Evolutionary conservation across 371 early-diverging fungal genomes (phyloP).

Genomic region (Rhizomucor miehei): DNA sequence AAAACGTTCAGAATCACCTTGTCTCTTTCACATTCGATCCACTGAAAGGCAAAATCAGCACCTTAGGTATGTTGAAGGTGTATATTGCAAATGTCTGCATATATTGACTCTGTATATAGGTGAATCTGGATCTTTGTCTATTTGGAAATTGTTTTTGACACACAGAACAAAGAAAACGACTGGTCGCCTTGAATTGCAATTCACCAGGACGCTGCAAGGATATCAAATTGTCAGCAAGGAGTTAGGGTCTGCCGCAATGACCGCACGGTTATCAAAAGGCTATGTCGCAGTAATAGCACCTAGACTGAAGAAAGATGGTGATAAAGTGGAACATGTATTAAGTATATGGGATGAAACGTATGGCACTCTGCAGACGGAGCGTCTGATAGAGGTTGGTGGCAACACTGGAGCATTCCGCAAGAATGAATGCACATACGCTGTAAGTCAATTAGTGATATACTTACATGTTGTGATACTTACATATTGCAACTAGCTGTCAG

Average conservation of each 20-base stretch:
- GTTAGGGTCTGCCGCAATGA: slow-evolving; percentile 26
- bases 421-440: slow-evolving; percentile 29
- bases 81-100: neutral
- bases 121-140: slow-evolving; percentile 32
- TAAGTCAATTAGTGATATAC: slow-evolving; percentile 10
- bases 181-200: slow-evolving; percentile 21
- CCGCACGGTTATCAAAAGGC: slow-evolving; percentile 44
- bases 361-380: slow-evolving; percentile 65
- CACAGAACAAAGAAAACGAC: slow-evolving; percentile 32
- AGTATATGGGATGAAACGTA: slow-evolving; percentile 74
- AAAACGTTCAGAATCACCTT: slow-evolving; percentile 19
- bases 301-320: slow-evolving; percentile 22
- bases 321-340: slow-evolving; percentile 48
- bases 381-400: slow-evolving; percentile 25
- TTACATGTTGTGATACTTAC: neutral
- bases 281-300: slow-evolving; percentile 56
- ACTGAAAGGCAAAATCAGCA: slow-evolving; percentile 44
- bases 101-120: slow-evolving; percentile 2
- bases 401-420: slow-evolving; percentile 12
- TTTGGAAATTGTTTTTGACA: slow-evolving; percentile 32
- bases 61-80: slow-evolving; percentile 25
- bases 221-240: slow-evolving; percentile 22
- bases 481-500: slow-evolving; percentile 24
- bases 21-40: slow-evolving; percentile 53
- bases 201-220: slow-evolving; percentile 24